Percentiles rank a stretch among this genome's conserved stretches.
Conservation (phyloP, 177 flowering plant species). For the Telopea speciosissima region DNA sequence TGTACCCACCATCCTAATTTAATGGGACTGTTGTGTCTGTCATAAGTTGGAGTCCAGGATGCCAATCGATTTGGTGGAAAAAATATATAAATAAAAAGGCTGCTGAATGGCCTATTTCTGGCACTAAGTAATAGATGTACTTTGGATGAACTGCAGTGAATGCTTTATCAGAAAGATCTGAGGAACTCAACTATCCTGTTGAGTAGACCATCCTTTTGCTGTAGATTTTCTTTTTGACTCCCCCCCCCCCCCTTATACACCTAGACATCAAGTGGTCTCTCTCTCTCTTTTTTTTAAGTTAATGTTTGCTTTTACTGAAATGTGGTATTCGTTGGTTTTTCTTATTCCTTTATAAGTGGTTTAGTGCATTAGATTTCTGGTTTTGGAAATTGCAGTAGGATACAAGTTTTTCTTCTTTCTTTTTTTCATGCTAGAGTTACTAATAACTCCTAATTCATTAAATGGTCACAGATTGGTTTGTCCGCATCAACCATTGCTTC, state of each 20-base stretch:
- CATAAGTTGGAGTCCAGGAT: no score
- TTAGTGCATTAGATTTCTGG: not conserved
- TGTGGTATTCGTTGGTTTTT: not conserved
- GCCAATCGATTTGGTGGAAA: no score
- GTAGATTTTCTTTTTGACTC: not conserved
- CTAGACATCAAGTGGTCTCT: not conserved
- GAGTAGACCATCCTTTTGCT: not conserved
- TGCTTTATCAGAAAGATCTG: not conserved
- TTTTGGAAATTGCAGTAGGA: not conserved
- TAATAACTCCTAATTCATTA: not conserved
- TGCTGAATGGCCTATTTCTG: no score
- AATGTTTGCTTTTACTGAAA: not conserved
- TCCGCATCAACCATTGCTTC: constrained; percentile 97
- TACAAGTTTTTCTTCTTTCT: not conserved
- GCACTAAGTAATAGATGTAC: not conserved
- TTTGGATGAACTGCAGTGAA: not conserved
- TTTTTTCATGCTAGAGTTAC: not conserved
- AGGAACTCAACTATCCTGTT: not conserved
- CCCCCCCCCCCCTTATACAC: no score
- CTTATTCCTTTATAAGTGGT: not conserved
- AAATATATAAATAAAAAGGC: no score
- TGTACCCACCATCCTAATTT: no score
- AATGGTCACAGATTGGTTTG: constrained; percentile 76
- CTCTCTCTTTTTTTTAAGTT: no score
- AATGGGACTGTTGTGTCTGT: no score